Evolutionary conservation across 208 protist genomes (phyloP).

Genomic region (Lotmaria passim): DNA sequence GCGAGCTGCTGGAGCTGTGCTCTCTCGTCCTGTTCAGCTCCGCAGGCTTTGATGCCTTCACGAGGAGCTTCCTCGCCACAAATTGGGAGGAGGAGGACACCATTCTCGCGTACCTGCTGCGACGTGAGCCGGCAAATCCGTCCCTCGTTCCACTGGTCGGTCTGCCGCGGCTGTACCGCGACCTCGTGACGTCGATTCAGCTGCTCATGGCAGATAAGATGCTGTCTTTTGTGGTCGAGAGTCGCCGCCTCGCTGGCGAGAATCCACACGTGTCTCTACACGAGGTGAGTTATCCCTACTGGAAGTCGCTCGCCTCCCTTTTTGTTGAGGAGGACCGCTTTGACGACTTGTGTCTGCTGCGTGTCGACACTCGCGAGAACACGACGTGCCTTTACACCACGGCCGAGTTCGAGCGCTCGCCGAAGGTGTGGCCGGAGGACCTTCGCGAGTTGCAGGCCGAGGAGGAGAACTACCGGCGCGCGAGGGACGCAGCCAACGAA

Average conservation of each 20-base stretch:
- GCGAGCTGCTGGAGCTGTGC: slow-evolving; percentile 72
- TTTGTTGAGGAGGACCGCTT: slow-evolving; percentile 48
- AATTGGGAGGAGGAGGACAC: slow-evolving; percentile 66
- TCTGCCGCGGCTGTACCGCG: slow-evolving; percentile 61
- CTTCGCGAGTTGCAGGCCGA: slow-evolving; percentile 43
- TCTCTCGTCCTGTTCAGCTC: slow-evolving; percentile 51
- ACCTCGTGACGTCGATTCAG: slow-evolving; percentile 67
- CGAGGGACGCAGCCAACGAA: not conserved
- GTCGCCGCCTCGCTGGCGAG: slow-evolving; percentile 31
- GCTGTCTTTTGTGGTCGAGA: slow-evolving; percentile 53
- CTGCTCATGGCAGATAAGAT: slow-evolving; percentile 61
- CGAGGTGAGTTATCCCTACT: slow-evolving; percentile 54
- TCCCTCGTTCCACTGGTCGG: slow-evolving; percentile 74
- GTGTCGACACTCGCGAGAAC: slow-evolving; percentile 31
- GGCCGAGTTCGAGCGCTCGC: slow-evolving; percentile 30
- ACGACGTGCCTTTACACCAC: slow-evolving; percentile 30
- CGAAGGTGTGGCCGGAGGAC: slow-evolving; percentile 59
- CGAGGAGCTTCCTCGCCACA: slow-evolving; percentile 53
- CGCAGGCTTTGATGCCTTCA: slow-evolving; percentile 62
- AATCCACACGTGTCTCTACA: slow-evolving; percentile 4
- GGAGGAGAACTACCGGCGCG: slow-evolving; percentile 30
- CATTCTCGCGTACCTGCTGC: slow-evolving; percentile 69
- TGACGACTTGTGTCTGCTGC: slow-evolving; percentile 56
- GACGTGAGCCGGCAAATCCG: slow-evolving; percentile 69
- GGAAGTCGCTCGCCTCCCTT: slow-evolving; percentile 48